Evolutionary conservation across 306 rosid species (phyloP).

Genomic region (Vigna reflexopilosa): DNA sequence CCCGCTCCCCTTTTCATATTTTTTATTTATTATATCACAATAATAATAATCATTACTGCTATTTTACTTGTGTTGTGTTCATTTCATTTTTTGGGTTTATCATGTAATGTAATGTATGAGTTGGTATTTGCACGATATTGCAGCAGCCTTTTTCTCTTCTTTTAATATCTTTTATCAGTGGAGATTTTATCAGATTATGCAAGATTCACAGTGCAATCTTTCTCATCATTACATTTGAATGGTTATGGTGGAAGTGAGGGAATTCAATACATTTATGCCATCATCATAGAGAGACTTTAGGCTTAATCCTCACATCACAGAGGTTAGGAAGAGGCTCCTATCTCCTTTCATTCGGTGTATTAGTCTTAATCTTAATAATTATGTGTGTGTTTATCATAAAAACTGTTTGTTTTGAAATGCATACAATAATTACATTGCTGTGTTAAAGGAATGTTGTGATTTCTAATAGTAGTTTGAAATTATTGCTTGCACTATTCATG

Average conservation of each 20-base stretch:
- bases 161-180: slow-evolving; percentile 51
- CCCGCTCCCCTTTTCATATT: slow-evolving; percentile 47
- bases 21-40: slow-evolving; percentile 36
- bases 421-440: slow-evolving; percentile 44
- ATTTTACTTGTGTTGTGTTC: slow-evolving; percentile 42
- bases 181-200: slow-evolving; percentile 67
- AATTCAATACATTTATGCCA: slow-evolving; percentile 47
- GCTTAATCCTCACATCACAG: slow-evolving; percentile 33
- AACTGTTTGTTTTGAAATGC: slow-evolving; percentile 31
- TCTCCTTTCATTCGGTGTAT: slow-evolving; percentile 40
- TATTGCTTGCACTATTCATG: slow-evolving; percentile 58
- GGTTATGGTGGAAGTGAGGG: slow-evolving; percentile 49
- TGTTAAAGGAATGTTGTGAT: slow-evolving; percentile 47
- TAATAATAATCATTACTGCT: slow-evolving; percentile 36
- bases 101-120: slow-evolving; percentile 41
- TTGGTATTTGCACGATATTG: slow-evolving; percentile 46
- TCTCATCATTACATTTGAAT: slow-evolving; percentile 65
- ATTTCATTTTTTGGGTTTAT: slow-evolving; percentile 2
- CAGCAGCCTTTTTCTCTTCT: slow-evolving; percentile 58
- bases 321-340: slow-evolving; percentile 2
- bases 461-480: slow-evolving; percentile 53
- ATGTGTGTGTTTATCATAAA: slow-evolving; percentile 31
- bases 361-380: slow-evolving; percentile 43
- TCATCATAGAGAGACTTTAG: slow-evolving; percentile 33
- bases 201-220: slow-evolving; percentile 62